Conservation (phyloP, 768 basidiomycete genomes). For the Scleroderma bovista region DNA sequence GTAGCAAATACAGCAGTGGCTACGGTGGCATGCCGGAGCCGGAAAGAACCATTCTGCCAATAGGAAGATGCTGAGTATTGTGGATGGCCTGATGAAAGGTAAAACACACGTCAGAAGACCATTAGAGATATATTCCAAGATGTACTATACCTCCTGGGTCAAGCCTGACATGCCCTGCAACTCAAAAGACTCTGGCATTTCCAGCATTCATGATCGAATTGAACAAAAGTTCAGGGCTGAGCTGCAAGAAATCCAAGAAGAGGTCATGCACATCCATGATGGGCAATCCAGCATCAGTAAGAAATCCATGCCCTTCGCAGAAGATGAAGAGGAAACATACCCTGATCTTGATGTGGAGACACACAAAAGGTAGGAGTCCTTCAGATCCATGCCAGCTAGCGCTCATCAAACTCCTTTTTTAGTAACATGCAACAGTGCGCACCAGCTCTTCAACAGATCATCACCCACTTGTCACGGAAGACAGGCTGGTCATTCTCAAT, state of each 20-base stretch:
- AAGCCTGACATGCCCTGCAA: not conserved
- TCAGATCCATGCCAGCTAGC: not conserved
- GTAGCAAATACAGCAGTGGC: not conserved
- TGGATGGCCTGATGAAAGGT: not conserved
- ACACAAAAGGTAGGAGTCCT: not conserved
- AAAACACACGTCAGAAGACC: not conserved
- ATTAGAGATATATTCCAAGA: not conserved
- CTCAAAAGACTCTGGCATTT: not conserved
- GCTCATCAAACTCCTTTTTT: not conserved
- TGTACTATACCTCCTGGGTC: not conserved
- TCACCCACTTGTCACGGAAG: not conserved
- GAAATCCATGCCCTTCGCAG: too few species aligned
- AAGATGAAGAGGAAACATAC: not conserved
- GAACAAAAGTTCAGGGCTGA: not conserved
- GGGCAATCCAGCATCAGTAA: not conserved
- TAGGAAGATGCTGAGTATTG: not conserved
- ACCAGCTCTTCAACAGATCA: not conserved
- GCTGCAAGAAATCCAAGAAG: not conserved
- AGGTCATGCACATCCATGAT: not conserved
- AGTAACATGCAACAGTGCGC: constrained; percentile 2
- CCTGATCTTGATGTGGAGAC: not conserved
- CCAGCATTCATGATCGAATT: not conserved
- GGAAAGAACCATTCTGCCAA: not conserved
- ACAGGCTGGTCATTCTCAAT: constrained; percentile 2
- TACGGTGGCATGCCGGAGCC: not conserved